Base-by-base conservation (phyloP, 2,329 filamentous ascomycete species). In the Metarhizium sp. region DNA sequence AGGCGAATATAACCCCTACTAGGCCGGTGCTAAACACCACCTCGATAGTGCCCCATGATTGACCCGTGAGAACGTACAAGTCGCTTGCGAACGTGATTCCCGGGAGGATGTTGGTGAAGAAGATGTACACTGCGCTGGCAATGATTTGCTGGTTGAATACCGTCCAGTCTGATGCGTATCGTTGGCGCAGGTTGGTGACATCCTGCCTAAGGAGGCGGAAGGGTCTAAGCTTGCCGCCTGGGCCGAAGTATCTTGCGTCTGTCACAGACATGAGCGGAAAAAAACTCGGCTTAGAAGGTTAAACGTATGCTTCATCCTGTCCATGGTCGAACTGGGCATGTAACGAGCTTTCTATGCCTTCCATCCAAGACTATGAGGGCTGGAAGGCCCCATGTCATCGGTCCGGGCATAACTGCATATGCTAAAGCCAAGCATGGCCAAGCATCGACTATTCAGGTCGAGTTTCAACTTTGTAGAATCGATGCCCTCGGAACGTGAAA, bases 41-140 rank as follows among this genome's bases (percentile, higher is more conserved):
- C 64, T 86, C 84, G 53, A 86, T 84, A 1, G 83, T 83, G 0
- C 82, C 82, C 80, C 82, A 86, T 32, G 78, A 82, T 62, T 77
- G 70, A 14, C 82, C 82, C 0, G 83, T 86, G 59, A 82, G 68
- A 4, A 79, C 77, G 63, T 83, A 84, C 55, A 86, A 66, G 64
- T 86, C 84, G 64, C 79, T 83, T 0, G 82, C 82, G 67, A 86
- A 86, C 0, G 83, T 86, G 62, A 86, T 85, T 1, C 84, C 82
- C 0, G 84, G 84, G 11, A 87, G 67, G 6, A 86, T 72, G 63
- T 86, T 86, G 32, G 82, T 85, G 64, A 86, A 86, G 71, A 85
- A 86, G 57, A 86, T 76, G 67, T 84, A 85, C 34, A 86, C 76
- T 1, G 82, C 78, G 62, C 81, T 84, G 29, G 83, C 82, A 53